phyloP scores from a whole-genome alignment of 148 eudicot species.

The Bassia scoparia region DNA sequence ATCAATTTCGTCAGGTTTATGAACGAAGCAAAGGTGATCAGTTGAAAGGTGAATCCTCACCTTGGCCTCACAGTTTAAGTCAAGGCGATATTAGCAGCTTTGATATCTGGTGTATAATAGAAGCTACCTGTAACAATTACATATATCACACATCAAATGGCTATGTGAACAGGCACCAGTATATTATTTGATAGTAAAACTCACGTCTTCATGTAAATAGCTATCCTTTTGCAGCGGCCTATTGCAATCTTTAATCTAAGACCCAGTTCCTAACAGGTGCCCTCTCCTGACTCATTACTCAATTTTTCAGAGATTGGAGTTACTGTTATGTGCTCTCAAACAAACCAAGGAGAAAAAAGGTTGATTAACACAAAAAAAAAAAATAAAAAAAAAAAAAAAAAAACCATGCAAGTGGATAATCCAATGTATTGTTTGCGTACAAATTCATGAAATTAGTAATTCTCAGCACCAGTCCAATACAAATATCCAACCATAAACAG shows the following conservation, averaged over 20 bases:
- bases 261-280: slow-evolving; percentile 47
- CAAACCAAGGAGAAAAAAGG: not conserved
- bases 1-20: not conserved
- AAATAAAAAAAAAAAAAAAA: no score
- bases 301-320: not conserved
- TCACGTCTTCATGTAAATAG: slow-evolving; percentile 59
- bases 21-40: not conserved
- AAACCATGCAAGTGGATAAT: slow-evolving; percentile 56
- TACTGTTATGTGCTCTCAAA: not conserved
- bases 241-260: slow-evolving; percentile 47
- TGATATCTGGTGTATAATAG: slow-evolving; percentile 56
- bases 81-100: slow-evolving; percentile 47
- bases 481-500: slow-evolving; percentile 56
- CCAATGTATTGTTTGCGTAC: slow-evolving; percentile 44
- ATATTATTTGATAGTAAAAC: slow-evolving; percentile 13
- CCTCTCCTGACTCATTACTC: slow-evolving; percentile 22
- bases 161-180: not conserved
- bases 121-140: slow-evolving; percentile 34
- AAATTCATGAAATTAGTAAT: slow-evolving; percentile 50
- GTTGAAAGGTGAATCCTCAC: slow-evolving; percentile 8
- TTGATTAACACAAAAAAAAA: slow-evolving; percentile 17
- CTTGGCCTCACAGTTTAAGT: slow-evolving; percentile 46
- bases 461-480: slow-evolving; percentile 44
- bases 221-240: slow-evolving; percentile 53
- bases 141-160: not conserved